A percentile compares a stretch with the other conserved stretches of the same genome.
Conservation (phyloP, 257 asterid species). For the Perilla frutescens region DNA sequence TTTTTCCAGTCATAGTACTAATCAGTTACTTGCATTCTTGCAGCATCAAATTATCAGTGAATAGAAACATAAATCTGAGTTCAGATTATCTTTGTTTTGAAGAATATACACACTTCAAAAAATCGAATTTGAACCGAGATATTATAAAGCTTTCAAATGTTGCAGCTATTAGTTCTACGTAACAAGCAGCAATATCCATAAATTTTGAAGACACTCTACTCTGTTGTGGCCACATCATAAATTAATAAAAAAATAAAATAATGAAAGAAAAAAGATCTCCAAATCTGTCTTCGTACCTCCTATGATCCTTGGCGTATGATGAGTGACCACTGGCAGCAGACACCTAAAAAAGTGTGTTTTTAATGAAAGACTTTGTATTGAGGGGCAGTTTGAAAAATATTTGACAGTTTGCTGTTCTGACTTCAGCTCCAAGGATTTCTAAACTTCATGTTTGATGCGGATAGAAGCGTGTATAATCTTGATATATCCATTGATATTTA, state of each 20-base stretch:
- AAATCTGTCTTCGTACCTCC: constrained; percentile 11
- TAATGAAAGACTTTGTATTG: neutral
- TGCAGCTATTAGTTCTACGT: no score
- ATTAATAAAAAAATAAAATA: neutral
- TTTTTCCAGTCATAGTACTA: neutral
- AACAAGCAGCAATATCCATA: neutral
- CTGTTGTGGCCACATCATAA: neutral
- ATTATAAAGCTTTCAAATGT: neutral
- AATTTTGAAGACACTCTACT: no score
- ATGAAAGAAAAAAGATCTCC: neutral
- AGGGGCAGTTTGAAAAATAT: neutral
- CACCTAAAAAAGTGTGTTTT: neutral
- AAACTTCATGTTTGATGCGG: no score
- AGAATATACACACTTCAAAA: neutral
- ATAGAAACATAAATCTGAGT: no score
- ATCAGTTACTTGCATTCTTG: neutral
- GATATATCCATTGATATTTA: neutral
- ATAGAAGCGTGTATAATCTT: no score
- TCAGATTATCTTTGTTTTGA: no score
- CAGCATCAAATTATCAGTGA: neutral
- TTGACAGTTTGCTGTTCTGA: neutral
- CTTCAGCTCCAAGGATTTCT: constrained; percentile 10
- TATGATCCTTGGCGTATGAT: neutral
- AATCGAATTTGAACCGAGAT: neutral
- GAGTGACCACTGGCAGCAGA: neutral